These are phyloP conservation scores for Lepidium didymum DNA, from an alignment of 345 rosid genomes.

Conservation along the genomic window DNA sequence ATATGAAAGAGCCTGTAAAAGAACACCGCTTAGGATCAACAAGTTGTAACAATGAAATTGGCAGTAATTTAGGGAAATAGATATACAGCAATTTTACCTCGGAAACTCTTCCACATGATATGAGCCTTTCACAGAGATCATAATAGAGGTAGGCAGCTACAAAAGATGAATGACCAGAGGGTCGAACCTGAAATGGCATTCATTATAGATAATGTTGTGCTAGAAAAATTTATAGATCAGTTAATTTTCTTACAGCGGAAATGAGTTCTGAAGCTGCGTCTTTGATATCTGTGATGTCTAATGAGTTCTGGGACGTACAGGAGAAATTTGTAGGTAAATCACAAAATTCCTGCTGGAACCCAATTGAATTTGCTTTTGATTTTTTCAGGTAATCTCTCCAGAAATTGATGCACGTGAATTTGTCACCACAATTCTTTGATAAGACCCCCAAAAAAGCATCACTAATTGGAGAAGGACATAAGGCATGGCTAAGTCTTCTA, in stretches of 20 bases:
- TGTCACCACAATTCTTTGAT: constrained; percentile 45
- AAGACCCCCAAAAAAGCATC: constrained; percentile 43
- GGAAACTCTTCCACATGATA: constrained; percentile 47
- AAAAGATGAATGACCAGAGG: constrained; percentile 42
- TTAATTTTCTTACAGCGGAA: constrained; percentile 50
- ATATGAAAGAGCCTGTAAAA: constrained; percentile 61
- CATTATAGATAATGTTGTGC: background rate
- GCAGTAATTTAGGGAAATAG: background rate
- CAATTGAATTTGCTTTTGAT: constrained; percentile 48
- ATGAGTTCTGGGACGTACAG: constrained; percentile 21
- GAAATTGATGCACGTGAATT: constrained; percentile 40
- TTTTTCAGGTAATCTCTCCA: constrained; percentile 64
- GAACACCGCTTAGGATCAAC: background rate
- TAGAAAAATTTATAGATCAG: background rate
- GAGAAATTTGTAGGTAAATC: constrained; percentile 27
- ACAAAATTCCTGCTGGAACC: constrained; percentile 53
- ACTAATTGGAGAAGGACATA: constrained; percentile 67
- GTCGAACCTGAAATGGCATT: constrained; percentile 44
- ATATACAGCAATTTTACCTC: constrained; percentile 53
- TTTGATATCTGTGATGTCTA: constrained; percentile 45
- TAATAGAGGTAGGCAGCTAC: constrained; percentile 69
- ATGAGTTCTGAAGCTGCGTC: constrained; percentile 50
- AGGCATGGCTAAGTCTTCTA: constrained; percentile 86
- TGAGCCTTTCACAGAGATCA: constrained; percentile 66
- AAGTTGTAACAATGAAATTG: constrained; percentile 12